A percentile compares a stretch with the other conserved stretches of the same genome.
These are phyloP conservation scores for Claviceps capensis DNA, from an alignment of 2,329 filamentous ascomycete species.

Conservation along the genomic window DNA sequence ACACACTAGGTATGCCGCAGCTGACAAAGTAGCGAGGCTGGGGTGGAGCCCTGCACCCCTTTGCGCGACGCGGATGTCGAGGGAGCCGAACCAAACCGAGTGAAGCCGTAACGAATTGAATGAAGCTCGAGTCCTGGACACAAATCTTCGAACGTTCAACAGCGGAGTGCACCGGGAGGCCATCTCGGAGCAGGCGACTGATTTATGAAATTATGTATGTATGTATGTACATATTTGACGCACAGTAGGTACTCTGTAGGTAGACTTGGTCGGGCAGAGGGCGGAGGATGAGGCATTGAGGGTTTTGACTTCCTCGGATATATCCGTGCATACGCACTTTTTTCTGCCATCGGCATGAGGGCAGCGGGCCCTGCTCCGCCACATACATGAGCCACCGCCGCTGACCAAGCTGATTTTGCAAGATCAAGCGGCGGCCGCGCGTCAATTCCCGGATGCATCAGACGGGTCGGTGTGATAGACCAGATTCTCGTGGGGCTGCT, in stretches of 20 bases:
- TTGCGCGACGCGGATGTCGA: conserved; percentile 5
- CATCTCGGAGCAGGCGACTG: conserved; percentile 12
- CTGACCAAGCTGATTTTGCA: too few relatives aligned
- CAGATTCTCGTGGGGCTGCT: background rate
- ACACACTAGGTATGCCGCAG: background rate
- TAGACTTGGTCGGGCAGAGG: conserved; percentile 3
- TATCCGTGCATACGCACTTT: too few relatives aligned
- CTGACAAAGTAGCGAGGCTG: background rate
- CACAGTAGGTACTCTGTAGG: conserved; percentile 23
- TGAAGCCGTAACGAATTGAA: background rate
- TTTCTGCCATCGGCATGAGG: too few relatives aligned
- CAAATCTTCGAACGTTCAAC: conserved; percentile 1
- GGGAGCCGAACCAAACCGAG: conserved; percentile 1
- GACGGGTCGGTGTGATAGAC: too few relatives aligned
- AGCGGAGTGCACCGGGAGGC: conserved; percentile 7
- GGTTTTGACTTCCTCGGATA: conserved; percentile 18
- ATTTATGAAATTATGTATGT: background rate
- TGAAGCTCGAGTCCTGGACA: background rate
- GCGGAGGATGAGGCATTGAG: conserved; percentile 16
- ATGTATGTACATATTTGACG: conserved; percentile 20
- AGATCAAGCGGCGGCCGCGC: too few relatives aligned
- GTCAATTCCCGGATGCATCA: background rate
- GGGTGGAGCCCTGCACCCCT: background rate
- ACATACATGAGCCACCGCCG: too few relatives aligned
- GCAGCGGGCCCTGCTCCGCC: background rate